A percentile compares a stretch with the other conserved stretches of the same genome.
Conservation (phyloP, 129 eudicot species). For the Kitagawia praeruptora region DNA sequence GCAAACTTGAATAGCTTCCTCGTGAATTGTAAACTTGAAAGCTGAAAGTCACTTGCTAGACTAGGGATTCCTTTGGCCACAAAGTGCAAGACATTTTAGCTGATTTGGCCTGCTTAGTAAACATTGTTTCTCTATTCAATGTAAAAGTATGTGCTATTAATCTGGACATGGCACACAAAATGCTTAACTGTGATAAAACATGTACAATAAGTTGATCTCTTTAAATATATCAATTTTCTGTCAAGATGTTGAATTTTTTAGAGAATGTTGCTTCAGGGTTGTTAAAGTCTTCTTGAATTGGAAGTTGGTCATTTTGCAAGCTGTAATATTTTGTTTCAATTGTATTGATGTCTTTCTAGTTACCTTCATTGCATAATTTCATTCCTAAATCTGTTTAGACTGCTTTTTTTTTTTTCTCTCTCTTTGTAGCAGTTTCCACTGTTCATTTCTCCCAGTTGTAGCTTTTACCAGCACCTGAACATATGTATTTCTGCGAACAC, state of each 20-base stretch:
- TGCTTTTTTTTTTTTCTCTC: too few species aligned
- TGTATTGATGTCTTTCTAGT: background rate
- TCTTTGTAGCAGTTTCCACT: background rate
- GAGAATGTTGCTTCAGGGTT: background rate
- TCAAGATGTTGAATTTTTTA: background rate
- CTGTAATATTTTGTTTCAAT: background rate
- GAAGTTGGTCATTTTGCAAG: background rate
- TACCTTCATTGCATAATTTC: background rate
- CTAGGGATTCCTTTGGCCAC: background rate
- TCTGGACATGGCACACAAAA: background rate
- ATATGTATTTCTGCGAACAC: background rate
- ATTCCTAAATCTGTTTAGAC: too few species aligned
- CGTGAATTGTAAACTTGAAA: background rate
- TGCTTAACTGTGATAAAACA: background rate
- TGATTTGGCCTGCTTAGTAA: background rate
- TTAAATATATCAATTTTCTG: too few species aligned
- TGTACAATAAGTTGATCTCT: background rate
- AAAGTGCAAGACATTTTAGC: background rate
- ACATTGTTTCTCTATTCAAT: background rate
- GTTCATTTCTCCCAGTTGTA: background rate
- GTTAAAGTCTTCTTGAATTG: background rate
- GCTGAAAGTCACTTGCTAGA: background rate
- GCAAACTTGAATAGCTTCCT: background rate
- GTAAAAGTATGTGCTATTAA: background rate
- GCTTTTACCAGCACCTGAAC: background rate